Percentiles rank a stretch among this genome's conserved stretches.
Evolutionary conservation across 2,329 filamentous ascomycete species (phyloP).

Genomic region (Metarhizium album): DNA sequence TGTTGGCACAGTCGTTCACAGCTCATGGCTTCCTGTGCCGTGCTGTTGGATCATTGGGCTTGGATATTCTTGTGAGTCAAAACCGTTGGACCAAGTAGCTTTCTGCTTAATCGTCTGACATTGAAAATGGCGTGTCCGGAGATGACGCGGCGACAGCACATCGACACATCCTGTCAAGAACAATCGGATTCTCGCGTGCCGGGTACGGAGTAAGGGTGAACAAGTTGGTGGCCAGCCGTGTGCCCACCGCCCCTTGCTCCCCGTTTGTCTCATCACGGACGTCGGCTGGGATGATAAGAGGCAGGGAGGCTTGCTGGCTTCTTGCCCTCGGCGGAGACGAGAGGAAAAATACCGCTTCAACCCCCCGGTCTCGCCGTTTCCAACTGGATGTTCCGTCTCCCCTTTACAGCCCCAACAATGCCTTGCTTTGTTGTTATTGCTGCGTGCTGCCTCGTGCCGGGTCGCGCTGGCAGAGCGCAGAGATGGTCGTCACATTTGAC

Average conservation of each 20-base stretch:
- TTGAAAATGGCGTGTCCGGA: not conserved
- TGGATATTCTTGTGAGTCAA: too few relatives aligned
- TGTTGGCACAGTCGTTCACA: not conserved
- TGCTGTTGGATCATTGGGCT: not conserved
- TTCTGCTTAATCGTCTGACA: not conserved
- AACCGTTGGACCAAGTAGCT: not conserved
- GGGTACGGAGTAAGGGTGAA: too few relatives aligned
- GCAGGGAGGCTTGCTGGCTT: not conserved
- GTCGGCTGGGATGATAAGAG: too few relatives aligned
- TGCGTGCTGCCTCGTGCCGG: constrained; percentile 29
- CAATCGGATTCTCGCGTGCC: not conserved
- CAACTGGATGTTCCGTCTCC: not conserved
- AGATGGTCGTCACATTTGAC: constrained; percentile 17
- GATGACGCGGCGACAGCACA: not conserved
- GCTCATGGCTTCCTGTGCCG: not conserved
- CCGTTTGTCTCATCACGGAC: not conserved
- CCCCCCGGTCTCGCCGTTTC: not conserved
- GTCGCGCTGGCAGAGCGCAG: not conserved
- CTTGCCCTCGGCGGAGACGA: not conserved
- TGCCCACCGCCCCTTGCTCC: not conserved
- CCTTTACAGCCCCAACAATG: constrained; percentile 14
- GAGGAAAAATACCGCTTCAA: not conserved
- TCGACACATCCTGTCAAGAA: not conserved
- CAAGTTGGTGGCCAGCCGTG: not conserved
- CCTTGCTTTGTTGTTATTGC: constrained; percentile 34